Conservation (phyloP, 1,284 basidiomycete genomes). For the Cutaneotrichosporon sp. region DNA sequence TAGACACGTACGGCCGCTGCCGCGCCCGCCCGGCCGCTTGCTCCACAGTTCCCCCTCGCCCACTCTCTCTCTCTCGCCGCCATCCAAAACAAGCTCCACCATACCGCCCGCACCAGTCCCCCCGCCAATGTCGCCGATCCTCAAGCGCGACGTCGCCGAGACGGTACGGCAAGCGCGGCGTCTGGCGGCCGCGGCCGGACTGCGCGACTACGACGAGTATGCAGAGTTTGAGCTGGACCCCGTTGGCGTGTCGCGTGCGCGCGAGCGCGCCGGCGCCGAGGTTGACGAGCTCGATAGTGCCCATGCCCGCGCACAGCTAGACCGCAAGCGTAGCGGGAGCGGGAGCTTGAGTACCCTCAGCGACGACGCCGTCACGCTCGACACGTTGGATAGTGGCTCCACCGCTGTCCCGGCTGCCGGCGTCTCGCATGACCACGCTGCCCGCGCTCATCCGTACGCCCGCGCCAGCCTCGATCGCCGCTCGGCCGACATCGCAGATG, state of each 20-base stretch:
- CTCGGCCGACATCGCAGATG: not conserved
- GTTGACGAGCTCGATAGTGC: too few relatives aligned
- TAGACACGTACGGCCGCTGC: too few relatives aligned
- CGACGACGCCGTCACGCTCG: not conserved
- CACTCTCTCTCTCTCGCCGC: too few relatives aligned
- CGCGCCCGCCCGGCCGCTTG: too few relatives aligned
- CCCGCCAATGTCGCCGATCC: constrained; percentile 40
- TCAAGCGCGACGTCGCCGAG: constrained; percentile 42
- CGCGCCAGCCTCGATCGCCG: not conserved
- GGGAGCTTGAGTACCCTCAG: too few relatives aligned
- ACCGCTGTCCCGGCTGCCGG: too few relatives aligned
- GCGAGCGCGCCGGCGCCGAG: not conserved
- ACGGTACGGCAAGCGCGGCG: constrained; percentile 42
- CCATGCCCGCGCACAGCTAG: not conserved
- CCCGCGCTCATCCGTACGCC: not conserved
- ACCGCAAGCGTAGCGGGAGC: too few relatives aligned
- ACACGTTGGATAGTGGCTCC: not conserved
- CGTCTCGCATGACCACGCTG: not conserved
- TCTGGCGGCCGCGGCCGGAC: constrained; percentile 28
- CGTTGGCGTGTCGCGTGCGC: constrained; percentile 1
- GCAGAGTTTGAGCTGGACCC: constrained; percentile 19
- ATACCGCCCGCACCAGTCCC: not conserved
- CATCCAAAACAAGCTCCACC: too few relatives aligned
- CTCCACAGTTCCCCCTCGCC: too few relatives aligned
- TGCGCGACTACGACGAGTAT: constrained; percentile 15